These are phyloP conservation scores for Dactylella cylindrospora DNA, from an alignment of 2,329 filamentous ascomycete species.

Conservation along the genomic window DNA sequence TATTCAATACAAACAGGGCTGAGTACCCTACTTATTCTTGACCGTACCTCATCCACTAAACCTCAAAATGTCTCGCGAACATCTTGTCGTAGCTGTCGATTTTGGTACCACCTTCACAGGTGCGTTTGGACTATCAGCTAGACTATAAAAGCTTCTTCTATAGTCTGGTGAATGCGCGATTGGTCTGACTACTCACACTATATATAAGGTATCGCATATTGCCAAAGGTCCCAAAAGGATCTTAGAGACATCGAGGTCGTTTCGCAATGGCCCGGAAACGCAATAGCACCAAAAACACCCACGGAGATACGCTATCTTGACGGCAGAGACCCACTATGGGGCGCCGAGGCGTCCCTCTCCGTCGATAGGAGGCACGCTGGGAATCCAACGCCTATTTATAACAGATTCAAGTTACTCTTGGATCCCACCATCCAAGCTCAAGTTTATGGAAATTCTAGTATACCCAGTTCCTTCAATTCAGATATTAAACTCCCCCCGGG, in stretches of 20 bases:
- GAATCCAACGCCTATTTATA: conserved; percentile 13
- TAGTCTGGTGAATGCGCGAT: neutral
- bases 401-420: conserved; percentile 44
- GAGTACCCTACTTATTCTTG: too few relatives aligned
- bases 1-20: too few relatives aligned
- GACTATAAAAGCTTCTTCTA: neutral
- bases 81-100: conserved; percentile 36
- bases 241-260: conserved; percentile 37
- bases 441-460: neutral
- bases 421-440: conserved; percentile 10
- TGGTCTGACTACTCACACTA: neutral
- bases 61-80: conserved; percentile 7
- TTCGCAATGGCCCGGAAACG: conserved; percentile 28
- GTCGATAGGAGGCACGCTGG: conserved; percentile 1
- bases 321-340: conserved; percentile 6
- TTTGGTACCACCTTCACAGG: conserved; percentile 46
- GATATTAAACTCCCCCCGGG: conserved; percentile 32
- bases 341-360: conserved; percentile 18
- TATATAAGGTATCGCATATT: conserved; percentile 18
- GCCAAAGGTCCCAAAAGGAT: conserved; percentile 12
- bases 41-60: neutral
- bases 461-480: neutral
- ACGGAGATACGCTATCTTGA: conserved; percentile 43
- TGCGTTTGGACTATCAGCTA: conserved; percentile 1
- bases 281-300: conserved; percentile 34